Evolutionary conservation across 805 yeast genomes (phyloP).

Genomic region (Blastobotrys peoriensis): DNA sequence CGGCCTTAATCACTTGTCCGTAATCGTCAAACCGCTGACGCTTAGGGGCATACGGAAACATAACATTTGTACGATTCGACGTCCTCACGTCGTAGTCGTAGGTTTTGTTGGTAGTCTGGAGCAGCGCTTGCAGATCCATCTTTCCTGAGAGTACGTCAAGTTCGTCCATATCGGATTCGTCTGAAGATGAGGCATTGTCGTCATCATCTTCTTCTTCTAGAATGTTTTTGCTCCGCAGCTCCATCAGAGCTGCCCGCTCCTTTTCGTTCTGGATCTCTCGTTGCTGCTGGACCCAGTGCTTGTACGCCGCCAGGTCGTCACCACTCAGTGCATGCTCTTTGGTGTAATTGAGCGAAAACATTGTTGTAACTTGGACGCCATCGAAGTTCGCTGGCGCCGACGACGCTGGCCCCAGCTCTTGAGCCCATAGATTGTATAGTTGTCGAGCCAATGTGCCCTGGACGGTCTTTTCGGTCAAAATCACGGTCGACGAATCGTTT

Average conservation of each 20-base stretch:
- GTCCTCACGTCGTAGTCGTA: conserved; percentile 50
- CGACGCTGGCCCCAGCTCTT: background rate
- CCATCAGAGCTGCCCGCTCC: conserved; percentile 23
- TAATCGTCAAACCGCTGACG: conserved; percentile 74
- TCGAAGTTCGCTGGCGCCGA: background rate
- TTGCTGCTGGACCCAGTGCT: conserved; percentile 12
- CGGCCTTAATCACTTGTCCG: conserved; percentile 67
- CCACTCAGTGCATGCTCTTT: conserved; percentile 31
- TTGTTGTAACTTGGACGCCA: conserved; percentile 11
- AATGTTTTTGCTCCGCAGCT: conserved; percentile 33
- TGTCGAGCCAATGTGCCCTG: conserved; percentile 43
- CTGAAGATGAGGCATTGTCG: conserved; percentile 21
- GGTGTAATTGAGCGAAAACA: conserved; percentile 13
- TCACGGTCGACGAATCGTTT: conserved; percentile 60
- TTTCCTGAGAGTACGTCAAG: conserved; percentile 22
- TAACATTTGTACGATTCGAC: conserved; percentile 40
- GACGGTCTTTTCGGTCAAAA: conserved; percentile 64
- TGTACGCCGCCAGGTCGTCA: conserved; percentile 28
- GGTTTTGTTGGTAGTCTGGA: conserved; percentile 28
- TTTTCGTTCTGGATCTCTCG: conserved; percentile 20
- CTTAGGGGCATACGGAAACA: conserved; percentile 69
- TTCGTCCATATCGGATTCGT: conserved; percentile 27
- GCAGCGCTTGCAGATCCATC: conserved; percentile 23
- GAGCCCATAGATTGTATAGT: conserved; percentile 35
- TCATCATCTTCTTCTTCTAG: conserved; percentile 32